Conservation (phyloP, 208 protist species). For the Crithidia expoeki region DNA sequence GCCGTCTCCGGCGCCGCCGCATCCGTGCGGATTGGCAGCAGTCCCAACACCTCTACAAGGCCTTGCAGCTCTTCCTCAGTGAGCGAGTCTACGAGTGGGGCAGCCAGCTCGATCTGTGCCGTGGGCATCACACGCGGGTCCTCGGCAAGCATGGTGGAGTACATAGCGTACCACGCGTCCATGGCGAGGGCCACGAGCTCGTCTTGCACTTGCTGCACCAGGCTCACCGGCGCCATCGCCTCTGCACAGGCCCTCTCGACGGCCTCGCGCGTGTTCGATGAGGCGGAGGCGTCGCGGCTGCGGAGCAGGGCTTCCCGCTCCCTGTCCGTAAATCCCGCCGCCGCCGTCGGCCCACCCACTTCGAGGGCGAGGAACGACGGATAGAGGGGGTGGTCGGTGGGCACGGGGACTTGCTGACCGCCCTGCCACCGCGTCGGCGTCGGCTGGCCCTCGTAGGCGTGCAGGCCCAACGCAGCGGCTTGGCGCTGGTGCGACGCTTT, state of each 20-base stretch:
- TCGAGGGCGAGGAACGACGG: conserved; percentile 46
- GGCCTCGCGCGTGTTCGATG: background rate
- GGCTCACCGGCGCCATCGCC: background rate
- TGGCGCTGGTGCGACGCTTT: conserved; percentile 74
- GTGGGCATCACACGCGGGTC: conserved; percentile 65
- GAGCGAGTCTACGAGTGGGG: conserved; percentile 63
- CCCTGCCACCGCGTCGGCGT: conserved; percentile 25
- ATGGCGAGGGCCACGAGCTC: conserved; percentile 81
- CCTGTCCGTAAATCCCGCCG: conserved; percentile 16
- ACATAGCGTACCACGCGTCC: conserved; percentile 86
- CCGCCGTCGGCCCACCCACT: conserved; percentile 22
- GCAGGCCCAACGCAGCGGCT: conserved; percentile 59
- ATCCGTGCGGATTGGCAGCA: conserved; percentile 28
- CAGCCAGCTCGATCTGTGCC: conserved; percentile 57
- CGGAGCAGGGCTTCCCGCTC: conserved; percentile 5
- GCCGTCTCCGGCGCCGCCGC: conserved; percentile 1
- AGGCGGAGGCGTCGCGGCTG: background rate
- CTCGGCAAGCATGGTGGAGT: conserved; percentile 76
- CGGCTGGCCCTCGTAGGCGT: conserved; percentile 14
- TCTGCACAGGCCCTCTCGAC: background rate
- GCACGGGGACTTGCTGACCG: conserved; percentile 18
- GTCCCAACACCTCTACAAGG: conserved; percentile 61
- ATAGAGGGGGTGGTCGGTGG: conserved; percentile 57
- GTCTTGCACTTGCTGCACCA: conserved; percentile 44
- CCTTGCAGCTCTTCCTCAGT: conserved; percentile 51